phyloP scores from a whole-genome alignment of 306 rosid genomes.

The Dalbergia cultrata region DNA sequence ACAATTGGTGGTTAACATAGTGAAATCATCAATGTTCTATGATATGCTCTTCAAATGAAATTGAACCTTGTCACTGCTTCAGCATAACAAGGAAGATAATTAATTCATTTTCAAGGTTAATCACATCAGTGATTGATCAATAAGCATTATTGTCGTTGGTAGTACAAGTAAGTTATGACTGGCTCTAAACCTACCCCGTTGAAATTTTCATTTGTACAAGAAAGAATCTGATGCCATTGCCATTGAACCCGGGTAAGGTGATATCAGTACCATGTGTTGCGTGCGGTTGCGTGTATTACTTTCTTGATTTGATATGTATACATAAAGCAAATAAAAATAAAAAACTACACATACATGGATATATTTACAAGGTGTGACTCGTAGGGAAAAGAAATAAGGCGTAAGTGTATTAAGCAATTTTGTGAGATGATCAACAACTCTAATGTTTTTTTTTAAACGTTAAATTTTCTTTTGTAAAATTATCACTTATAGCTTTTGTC shows the following conservation, averaged over 20 bases:
- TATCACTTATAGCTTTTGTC: too few species aligned
- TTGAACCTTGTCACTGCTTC: neutral
- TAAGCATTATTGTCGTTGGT: neutral
- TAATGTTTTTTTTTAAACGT: too few species aligned
- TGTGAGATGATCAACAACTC: too few species aligned
- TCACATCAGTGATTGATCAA: neutral
- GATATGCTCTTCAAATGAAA: neutral
- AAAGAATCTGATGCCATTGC: slow-evolving; percentile 25
- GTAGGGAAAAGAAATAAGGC: too few species aligned
- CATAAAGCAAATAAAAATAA: neutral
- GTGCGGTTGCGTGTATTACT: slow-evolving; percentile 55
- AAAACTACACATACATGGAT: too few species aligned
- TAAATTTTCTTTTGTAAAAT: too few species aligned
- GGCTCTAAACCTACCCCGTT: slow-evolving; percentile 40
- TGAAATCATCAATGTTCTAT: neutral
- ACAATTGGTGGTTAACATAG: neutral
- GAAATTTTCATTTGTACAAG: slow-evolving; percentile 32
- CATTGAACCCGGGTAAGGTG: slow-evolving; percentile 44
- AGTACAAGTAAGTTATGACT: slow-evolving; percentile 20
- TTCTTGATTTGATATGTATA: slow-evolving; percentile 47
- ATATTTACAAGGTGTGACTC: too few species aligned
- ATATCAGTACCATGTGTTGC: slow-evolving; percentile 48
- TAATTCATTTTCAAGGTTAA: neutral
- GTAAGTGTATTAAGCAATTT: too few species aligned
- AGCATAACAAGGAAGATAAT: neutral